A percentile compares a stretch with the other conserved stretches of the same genome.
Evolutionary conservation across 306 rosid species (phyloP).

Genomic region (Vigna angularis): DNA sequence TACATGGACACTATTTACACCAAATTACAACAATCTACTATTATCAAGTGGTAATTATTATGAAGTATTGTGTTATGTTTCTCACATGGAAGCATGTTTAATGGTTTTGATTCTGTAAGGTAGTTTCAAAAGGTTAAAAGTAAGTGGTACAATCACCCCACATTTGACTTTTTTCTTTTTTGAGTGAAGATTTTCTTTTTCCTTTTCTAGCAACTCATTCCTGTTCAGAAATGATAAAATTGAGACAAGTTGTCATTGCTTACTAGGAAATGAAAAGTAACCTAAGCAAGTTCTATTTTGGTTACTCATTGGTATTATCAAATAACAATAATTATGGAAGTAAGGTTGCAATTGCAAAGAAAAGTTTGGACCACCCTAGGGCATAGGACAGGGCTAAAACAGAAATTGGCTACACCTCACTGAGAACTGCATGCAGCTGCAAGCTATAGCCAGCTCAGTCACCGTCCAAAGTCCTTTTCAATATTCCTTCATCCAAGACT

Average conservation of each 20-base stretch:
- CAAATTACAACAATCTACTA: conserved; percentile 11
- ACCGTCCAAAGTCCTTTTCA: conserved; percentile 12
- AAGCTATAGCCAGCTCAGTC: not conserved
- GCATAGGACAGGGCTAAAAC: conserved; percentile 22
- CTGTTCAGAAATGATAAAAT: not conserved
- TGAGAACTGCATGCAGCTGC: not conserved
- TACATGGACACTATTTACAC: not conserved
- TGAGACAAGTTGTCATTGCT: no score
- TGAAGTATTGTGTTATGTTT: not conserved
- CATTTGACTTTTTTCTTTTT: no score
- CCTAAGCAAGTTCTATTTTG: not conserved
- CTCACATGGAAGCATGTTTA: not conserved
- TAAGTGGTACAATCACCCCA: not conserved
- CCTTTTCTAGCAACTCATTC: not conserved
- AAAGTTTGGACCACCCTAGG: conserved; percentile 35
- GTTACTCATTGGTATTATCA: not conserved
- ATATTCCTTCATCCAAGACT: not conserved
- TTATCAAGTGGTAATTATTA: not conserved
- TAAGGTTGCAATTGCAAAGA: not conserved
- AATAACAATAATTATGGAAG: not conserved
- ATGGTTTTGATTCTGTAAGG: not conserved
- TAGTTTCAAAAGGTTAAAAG: not conserved
- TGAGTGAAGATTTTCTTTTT: no score
- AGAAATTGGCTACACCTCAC: not conserved
- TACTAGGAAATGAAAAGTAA: not conserved